Base-by-base conservation (phyloP, 2,329 filamentous ascomycete species). In the Diplodia scrobiculata region DNA sequence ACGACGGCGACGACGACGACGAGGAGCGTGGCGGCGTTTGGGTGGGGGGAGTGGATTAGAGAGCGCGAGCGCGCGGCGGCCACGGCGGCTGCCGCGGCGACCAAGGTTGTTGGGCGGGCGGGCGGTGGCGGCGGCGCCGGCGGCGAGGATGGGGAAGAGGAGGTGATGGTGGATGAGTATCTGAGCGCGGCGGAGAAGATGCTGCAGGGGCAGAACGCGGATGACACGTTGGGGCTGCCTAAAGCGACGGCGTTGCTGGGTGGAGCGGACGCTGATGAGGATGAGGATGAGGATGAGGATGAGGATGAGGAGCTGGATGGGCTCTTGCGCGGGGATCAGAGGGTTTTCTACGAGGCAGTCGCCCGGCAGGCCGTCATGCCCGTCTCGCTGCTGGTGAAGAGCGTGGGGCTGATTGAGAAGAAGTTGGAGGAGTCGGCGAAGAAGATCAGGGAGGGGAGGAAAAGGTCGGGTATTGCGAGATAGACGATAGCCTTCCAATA, bases 351-450 rank as follows among this genome's bases (percentile, higher is more conserved):
- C 70, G 77, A 83, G 67, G 76, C 80, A 55, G 83, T 80, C 11
- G 84, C 84, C 10, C 78, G 77, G 67, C 71, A 83, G 17, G 80
- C 80, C 6, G 85, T 83, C 6, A 70, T 85, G 38, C 81, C 81
- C 11, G 68, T 87, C 53, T 75, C 80, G 29, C 81, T 79, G 41
- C 74, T 88, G 51, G 72, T 86, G 14, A 76, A 75, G 65, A 82
- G 81, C 17, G 84, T 87, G 0, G 79, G 78, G 53, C 75, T 79
- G 41, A 78, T 81, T 0, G 86, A 88, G 63, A 71, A 68, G 32
- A 73, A 68, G 27, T 21, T 66, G 54, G 53, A 25, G 19, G 27
- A 41, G 29, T 53, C 63, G 59, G 27, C 34, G 45, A 66, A 45
- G 10, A 45, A 9, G 41, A 45, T 45, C 19, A 45, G n/a, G 41